Evolutionary conservation across 2,329 filamentous ascomycete species (phyloP), one percentile per base, ranked within the genome.

Genomic region (Penicillium rolfsii): DNA sequence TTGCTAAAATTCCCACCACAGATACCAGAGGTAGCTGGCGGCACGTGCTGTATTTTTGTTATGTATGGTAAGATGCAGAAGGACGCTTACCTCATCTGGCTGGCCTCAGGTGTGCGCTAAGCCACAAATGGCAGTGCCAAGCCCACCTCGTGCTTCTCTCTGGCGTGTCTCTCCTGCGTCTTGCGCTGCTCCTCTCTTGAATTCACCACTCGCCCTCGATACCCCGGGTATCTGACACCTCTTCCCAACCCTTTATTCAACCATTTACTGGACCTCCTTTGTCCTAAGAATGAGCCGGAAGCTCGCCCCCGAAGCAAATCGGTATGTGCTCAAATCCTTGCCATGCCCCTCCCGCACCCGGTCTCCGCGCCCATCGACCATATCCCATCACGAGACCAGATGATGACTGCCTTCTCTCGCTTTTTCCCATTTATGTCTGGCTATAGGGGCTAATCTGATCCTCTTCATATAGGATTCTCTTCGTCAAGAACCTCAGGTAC

Each of bases 401-500:
- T 6, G 28, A 50, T 50, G 28, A 4, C 30, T 50, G 1, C 5
- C 9, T 35, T 35, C 28, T 19, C 16, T 50, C n/a, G 28, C 30
- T 33, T 22, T 9, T 35, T 2, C 4, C 9, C 5, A 6, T 41
- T 40, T 4, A n/a, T 14, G 4, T 30, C n/a, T 12, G 7, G 14
- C n/a, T 22, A 6, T n/a, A 9, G 11, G 43, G 43, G 45, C 62
- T 66, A 63, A 65, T 40, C 33, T 16, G 5, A 22, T 40, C 46
- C 4, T 5, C 41, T 22, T 52, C 49, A 33, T 19, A 11, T 30
- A 97, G 94, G 89, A 94, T 95, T 89, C 91, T 99, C 84, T 98
- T 98, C 87, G 94, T 98, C 76, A 98, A 98, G 91, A 98, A 99
- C 87, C 87, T 98, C 84, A 96, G 91, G 92, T 96, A 80, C 70